Evolutionary conservation across 176 grass and related monocot species (phyloP), one percentile per base, ranked within the genome.

Genomic region (Avena atlantica): DNA sequence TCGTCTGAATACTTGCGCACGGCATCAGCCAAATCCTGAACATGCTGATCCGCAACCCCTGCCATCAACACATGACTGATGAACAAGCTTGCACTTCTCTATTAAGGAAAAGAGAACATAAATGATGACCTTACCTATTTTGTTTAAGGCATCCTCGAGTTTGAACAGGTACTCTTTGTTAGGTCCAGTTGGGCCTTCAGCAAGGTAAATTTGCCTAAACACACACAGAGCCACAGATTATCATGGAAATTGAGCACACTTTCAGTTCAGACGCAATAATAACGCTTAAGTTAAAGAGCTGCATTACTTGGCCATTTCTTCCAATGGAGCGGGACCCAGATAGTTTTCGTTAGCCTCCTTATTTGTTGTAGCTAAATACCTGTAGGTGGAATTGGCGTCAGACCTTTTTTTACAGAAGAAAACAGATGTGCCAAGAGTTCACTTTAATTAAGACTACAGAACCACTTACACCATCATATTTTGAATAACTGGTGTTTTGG

Each of bases 141-240:
- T 89, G 49, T 90, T 83, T 44, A 98, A 82, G 1, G 89, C 86
- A 25, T 94, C 90, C 80, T 98, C 92, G 2, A 98, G 90, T 68
- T 90, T 93, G 92, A 96, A 96, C 82, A 98, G 8, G 69, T 98
- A 98, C 70, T 96, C 93, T 88, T 65, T 96, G 55, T 98, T 98
- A 63, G 94, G 97, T 94, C 97, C 97, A 68, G 83, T 85, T 49
- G 97, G 97, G 9, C 97, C 94, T 79, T 91, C 66, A 40, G 97
- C 97, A 5, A 87, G 79, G 61, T 87, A 86, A 72, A 98, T 98
- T 96, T 96, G 94, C 87, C 97, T 98, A 74, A 53, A 84, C 16
- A 88, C 74, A 78, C 67, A 36, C 13, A 0, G 6, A 67, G 27
- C 27, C 5, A 81, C 37, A 77, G 4, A 50, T 81, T 37, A 34